These are phyloP conservation scores for Parathielavia appendiculata DNA, from an alignment of 495 filamentous ascomycete genomes.

Conservation along the genomic window DNA sequence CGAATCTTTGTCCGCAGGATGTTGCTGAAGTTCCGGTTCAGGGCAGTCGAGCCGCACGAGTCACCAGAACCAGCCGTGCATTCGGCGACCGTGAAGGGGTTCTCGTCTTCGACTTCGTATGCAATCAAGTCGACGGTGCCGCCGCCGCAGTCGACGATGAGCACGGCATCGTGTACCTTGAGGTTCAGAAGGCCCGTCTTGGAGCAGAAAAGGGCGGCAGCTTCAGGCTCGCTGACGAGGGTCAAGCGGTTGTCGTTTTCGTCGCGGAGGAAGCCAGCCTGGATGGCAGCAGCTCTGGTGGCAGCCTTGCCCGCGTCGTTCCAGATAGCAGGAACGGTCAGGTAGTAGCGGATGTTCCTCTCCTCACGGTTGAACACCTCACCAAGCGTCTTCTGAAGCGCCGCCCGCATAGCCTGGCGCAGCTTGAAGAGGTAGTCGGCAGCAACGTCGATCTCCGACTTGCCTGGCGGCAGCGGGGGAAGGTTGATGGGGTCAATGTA, in stretches of 20 bases:
- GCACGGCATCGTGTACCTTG: constrained; percentile 67
- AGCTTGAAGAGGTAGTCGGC: constrained; percentile 74
- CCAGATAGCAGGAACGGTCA: constrained; percentile 72
- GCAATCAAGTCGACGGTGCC: constrained; percentile 73
- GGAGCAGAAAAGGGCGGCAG: constrained; percentile 67
- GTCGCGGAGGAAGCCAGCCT: constrained; percentile 67
- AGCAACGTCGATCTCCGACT: constrained; percentile 72
- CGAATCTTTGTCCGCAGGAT: constrained; percentile 70
- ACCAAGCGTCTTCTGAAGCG: constrained; percentile 69
- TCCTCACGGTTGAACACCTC: constrained; percentile 73
- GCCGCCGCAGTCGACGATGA: constrained; percentile 72
- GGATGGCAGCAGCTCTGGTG: constrained; percentile 65
- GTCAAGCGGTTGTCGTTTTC: constrained; percentile 71
- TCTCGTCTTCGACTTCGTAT: constrained; percentile 71
- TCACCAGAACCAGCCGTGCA: constrained; percentile 72
- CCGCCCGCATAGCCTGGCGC: constrained; percentile 66
- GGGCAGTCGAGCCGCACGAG: constrained; percentile 67
- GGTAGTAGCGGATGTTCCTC: constrained; percentile 67
- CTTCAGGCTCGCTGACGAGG: constrained; percentile 67
- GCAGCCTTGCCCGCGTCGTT: constrained; percentile 73
- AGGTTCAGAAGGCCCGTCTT: constrained; percentile 69
- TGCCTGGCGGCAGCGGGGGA: constrained; percentile 67
- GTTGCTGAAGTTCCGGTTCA: constrained; percentile 72
- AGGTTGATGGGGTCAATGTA: constrained; percentile 78
- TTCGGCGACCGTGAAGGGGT: constrained; percentile 67